A percentile compares a stretch with the other conserved stretches of the same genome.
These are phyloP conservation scores for Lichtheimia corymbifera DNA, from an alignment of 371 early-diverging fungal species.

Conservation along the genomic window DNA sequence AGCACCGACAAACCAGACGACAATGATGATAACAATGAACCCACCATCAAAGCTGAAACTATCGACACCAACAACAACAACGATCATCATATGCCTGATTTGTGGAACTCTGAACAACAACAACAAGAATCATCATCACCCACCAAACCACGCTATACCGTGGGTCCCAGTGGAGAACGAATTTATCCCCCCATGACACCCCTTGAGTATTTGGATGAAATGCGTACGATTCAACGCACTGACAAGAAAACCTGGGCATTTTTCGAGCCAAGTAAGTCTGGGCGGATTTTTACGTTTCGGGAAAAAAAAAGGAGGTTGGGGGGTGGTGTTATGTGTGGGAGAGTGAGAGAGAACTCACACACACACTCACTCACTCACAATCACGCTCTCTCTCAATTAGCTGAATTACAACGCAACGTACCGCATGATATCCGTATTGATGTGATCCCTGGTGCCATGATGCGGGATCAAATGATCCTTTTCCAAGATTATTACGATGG, in stretches of 20 bases:
- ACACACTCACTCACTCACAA: not conserved
- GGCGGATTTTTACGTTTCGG: not conserved
- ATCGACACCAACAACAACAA: conserved; percentile 1
- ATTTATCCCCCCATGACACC: conserved; percentile 42
- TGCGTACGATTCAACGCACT: conserved; percentile 25
- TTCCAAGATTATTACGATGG: conserved; percentile 47
- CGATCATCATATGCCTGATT: not conserved
- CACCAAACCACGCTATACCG: conserved; percentile 2
- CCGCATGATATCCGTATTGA: conserved; percentile 53
- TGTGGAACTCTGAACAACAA: not conserved
- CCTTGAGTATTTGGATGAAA: conserved; percentile 28
- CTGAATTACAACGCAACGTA: conserved; percentile 43
- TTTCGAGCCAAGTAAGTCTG: conserved; percentile 30
- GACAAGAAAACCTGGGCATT: conserved; percentile 19
- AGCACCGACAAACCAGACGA: not conserved
- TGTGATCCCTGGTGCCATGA: conserved; percentile 41
- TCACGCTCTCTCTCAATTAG: not conserved
- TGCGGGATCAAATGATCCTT: conserved; percentile 51
- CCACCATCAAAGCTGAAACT: conserved; percentile 1
- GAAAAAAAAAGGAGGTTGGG: too few species aligned
- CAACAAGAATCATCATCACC: not conserved
- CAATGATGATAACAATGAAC: not conserved
- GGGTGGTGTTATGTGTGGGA: too few species aligned
- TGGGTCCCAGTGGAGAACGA: conserved; percentile 13
- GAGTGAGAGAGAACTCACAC: too few species aligned